A percentile compares a stretch with the other conserved stretches of the same genome.
Evolutionary conservation across 805 yeast species (phyloP).

Genomic region (Soucietia sequanensis): DNA sequence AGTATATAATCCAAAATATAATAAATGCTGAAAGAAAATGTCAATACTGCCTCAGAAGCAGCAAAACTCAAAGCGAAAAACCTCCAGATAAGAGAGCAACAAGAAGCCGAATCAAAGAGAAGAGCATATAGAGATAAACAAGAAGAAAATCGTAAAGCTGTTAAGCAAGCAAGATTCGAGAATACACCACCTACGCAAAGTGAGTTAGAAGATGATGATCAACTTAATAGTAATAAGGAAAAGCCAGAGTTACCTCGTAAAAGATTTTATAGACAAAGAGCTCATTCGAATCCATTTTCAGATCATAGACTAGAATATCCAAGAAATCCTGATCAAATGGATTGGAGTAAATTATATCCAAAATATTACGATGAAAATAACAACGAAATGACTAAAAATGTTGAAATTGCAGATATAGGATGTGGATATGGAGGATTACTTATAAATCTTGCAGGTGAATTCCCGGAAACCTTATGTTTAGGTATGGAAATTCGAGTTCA

Average conservation of each 20-base stretch:
- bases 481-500: constrained; percentile 99
- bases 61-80: constrained; percentile 16
- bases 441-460: constrained; percentile 72
- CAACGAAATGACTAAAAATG: constrained; percentile 48
- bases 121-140: constrained; percentile 49
- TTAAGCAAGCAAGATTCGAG: constrained; percentile 48
- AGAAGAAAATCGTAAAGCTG: constrained; percentile 41
- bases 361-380: constrained; percentile 44
- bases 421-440: constrained; percentile 96
- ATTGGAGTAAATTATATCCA: constrained; percentile 82
- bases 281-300: constrained; percentile 96
- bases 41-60: neutral
- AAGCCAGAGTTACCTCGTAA: constrained; percentile 69
- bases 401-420: constrained; percentile 93
- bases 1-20: neutral
- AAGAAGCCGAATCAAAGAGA: constrained; percentile 41
- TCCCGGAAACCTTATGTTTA: constrained; percentile 70
- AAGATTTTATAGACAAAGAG: constrained; percentile 91
- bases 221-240: constrained; percentile 16
- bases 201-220: constrained; percentile 9
- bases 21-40: neutral
- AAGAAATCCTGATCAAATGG: constrained; percentile 73
- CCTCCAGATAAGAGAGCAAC: constrained; percentile 17
- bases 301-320: constrained; percentile 95
- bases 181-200: constrained; percentile 10